Evolutionary conservation across 2,329 filamentous ascomycete species (phyloP).

Genomic region (Tolypocladium album): DNA sequence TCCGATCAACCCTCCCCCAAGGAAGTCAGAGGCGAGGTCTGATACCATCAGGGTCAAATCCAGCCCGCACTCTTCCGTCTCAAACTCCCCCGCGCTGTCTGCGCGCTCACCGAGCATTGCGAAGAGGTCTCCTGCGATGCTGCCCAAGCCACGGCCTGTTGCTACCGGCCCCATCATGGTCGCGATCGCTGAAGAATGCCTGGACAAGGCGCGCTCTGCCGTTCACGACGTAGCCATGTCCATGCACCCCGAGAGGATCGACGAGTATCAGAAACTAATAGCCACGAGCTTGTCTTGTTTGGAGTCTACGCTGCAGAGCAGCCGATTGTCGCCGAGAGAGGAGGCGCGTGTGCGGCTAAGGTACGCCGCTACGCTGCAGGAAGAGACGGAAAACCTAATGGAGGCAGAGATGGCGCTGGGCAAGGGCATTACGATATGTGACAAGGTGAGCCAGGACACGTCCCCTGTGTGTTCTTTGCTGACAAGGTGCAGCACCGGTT

Average conservation of each 20-base stretch:
- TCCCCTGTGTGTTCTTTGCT: not conserved
- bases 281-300: conserved; percentile 64
- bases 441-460: conserved; percentile 36
- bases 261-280: conserved; percentile 62
- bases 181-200: conserved; percentile 66
- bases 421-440: conserved; percentile 60
- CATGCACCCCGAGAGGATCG: conserved; percentile 31
- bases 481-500: conserved; percentile 22
- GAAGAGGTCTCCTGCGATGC: conserved; percentile 30
- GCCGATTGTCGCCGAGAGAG: conserved; percentile 48
- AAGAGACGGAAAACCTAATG: conserved; percentile 67
- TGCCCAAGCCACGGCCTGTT: conserved; percentile 28
- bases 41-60: conserved; percentile 16
- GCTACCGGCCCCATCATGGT: conserved; percentile 52
- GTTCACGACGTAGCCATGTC: conserved; percentile 34
- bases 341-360: conserved; percentile 60
- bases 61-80: conserved; percentile 27
- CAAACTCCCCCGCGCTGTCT: conserved; percentile 30
- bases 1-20: conserved; percentile 2
- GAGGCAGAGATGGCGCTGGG: conserved; percentile 62
- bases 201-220: conserved; percentile 50
- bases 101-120: conserved; percentile 27
- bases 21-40: conserved; percentile 5
- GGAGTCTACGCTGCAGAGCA: conserved; percentile 55
- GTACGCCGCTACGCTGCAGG: conserved; percentile 60